Evolutionary conservation across 352 stramenopile genomes (phyloP), one percentile per base, ranked within the genome.

Genomic region (Globisporangium mamillatum): DNA sequence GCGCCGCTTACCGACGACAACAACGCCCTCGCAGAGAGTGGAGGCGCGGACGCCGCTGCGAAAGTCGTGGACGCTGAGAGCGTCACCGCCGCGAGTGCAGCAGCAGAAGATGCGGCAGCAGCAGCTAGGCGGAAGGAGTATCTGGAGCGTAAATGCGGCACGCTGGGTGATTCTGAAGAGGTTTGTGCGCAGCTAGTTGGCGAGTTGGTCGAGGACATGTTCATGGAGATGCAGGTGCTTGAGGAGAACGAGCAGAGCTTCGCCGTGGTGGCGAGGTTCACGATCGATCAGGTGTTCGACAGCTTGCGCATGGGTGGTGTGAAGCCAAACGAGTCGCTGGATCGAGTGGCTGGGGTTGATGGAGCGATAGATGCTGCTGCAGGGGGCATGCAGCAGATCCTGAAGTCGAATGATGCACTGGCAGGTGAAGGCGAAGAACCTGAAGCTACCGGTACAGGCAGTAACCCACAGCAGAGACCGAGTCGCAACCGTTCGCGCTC

Each of bases 141-240:
- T 20, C 20, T 82, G 7, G 44, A 75, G 10, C 52, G 52, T 1
- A 55, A 27, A 20, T 71, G 67, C 25, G 3, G 22, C 9, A 46
- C 65, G 4, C 29, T 86, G 25, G 75, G 67, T 8, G 76, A 83
- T 22, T 73, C 78, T 0, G 80, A 88, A 56, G 75, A 83, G 5
- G 66, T 72, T 1, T 75, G 69, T 20, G 66, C 75, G 14, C 75
- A 70, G 46, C 38, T 84, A 5, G 4, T 82, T 16, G 58, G 74
- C 9, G 80, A 83, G 32, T 52, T 81, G 6, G 38, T 84, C 14
- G 63, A 73, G 24, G 75, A 72, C n/a, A 77, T 88, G 34, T 88
- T 88, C 18, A 29, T 75, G 27, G 72, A 84, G 48, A 83, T 86
- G 76, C 72, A 78, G 48, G 73, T 82, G 24, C 62, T 63, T 7